Conservation (phyloP, 2,329 filamentous ascomycete genomes). For the Xylariaceae sp. region DNA sequence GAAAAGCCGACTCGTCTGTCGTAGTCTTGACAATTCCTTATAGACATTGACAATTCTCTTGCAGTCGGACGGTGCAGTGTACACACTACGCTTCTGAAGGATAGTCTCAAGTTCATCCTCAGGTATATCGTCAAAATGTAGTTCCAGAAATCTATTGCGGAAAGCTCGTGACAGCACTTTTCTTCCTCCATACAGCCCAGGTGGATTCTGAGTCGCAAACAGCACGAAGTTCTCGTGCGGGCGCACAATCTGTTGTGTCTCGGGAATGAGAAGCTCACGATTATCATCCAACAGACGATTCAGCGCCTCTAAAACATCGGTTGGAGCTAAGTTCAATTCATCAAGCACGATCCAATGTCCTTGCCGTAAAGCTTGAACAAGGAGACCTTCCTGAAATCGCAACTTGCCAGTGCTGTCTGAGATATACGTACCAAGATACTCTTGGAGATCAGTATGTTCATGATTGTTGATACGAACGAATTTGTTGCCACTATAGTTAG, state of each 20-base stretch:
- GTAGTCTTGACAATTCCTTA: slow-evolving; percentile 80
- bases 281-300: slow-evolving; percentile 97
- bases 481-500: slow-evolving; percentile 93
- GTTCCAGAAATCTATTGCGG: slow-evolving; percentile 90
- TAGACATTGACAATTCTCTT: slow-evolving; percentile 90
- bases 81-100: slow-evolving; percentile 79
- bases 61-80: slow-evolving; percentile 85
- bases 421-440: slow-evolving; percentile 93
- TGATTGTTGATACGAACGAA: slow-evolving; percentile 99
- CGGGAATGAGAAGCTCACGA: slow-evolving; percentile 87
- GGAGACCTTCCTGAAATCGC: slow-evolving; percentile 85
- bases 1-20: slow-evolving; percentile 87
- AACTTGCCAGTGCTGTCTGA: slow-evolving; percentile 82
- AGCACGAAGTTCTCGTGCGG: slow-evolving; percentile 96
- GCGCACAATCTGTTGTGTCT: slow-evolving; percentile 89
- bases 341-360: slow-evolving; percentile 98
- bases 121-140: slow-evolving; percentile 97
- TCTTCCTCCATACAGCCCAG: slow-evolving; percentile 89
- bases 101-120: slow-evolving; percentile 92
- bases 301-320: slow-evolving; percentile 91
- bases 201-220: slow-evolving; percentile 96
- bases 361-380: slow-evolving; percentile 87
- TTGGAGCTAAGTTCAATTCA: slow-evolving; percentile 93
- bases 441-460: slow-evolving; percentile 96
- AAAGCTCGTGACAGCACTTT: slow-evolving; percentile 94